These are phyloP conservation scores for Populus simonii DNA, from an alignment of 345 rosid genomes.

Conservation along the genomic window DNA sequence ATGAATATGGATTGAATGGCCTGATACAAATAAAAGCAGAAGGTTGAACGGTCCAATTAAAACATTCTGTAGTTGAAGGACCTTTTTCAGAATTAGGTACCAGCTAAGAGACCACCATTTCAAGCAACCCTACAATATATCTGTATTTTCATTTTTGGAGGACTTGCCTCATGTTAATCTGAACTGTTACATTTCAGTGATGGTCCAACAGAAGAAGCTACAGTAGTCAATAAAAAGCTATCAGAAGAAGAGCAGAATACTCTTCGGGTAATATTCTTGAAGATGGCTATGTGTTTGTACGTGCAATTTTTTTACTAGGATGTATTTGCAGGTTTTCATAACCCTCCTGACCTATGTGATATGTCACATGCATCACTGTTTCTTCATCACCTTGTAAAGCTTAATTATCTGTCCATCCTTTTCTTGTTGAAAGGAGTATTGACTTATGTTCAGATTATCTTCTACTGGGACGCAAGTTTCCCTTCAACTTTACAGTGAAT, in stretches of 20 bases:
- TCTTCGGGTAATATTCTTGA: slow-evolving; percentile 52
- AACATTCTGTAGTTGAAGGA: neutral
- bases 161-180: slow-evolving; percentile 3
- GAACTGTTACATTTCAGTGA: slow-evolving; percentile 39
- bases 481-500: neutral
- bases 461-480: too few relatives aligned
- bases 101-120: neutral
- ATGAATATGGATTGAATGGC: neutral
- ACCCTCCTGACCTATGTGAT: too few relatives aligned
- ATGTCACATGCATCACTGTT: too few relatives aligned
- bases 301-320: neutral
- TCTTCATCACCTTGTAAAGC: too few relatives aligned
- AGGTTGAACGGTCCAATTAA: neutral
- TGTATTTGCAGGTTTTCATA: neutral
- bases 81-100: neutral
- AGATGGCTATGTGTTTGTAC: too few relatives aligned
- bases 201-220: slow-evolving; percentile 46
- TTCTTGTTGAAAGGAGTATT: too few relatives aligned
- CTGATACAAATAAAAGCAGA: neutral
- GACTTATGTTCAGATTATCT: too few relatives aligned
- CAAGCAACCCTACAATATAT: neutral
- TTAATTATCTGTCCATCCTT: too few relatives aligned
- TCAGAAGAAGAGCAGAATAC: slow-evolving; percentile 68
- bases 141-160: slow-evolving; percentile 4
- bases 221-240: slow-evolving; percentile 48